Evolutionary conservation across 805 yeast species (phyloP).

Genomic region (Yarrowia alimentaria): DNA sequence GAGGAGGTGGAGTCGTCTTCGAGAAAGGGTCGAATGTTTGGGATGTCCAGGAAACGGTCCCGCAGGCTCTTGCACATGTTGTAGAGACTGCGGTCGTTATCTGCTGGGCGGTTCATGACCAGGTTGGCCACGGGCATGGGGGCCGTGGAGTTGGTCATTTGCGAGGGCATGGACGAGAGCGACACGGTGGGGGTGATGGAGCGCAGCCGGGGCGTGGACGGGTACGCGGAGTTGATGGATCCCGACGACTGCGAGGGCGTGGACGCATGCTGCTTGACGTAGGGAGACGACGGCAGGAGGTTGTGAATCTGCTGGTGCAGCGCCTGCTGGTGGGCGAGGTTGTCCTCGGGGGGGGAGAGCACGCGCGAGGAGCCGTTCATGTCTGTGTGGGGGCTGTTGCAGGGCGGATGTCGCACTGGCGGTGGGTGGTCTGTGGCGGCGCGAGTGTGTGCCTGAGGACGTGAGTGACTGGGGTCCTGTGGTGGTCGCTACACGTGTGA

Average conservation of each 20-base stretch:
- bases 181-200: slow-evolving; percentile 23
- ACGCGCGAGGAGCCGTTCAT: slow-evolving; percentile 12
- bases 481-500: not conserved
- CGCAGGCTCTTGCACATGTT: slow-evolving; percentile 61
- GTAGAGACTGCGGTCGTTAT: slow-evolving; percentile 56
- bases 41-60: slow-evolving; percentile 54
- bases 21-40: slow-evolving; percentile 68
- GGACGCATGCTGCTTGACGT: not conserved
- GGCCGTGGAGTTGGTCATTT: not conserved
- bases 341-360: slow-evolving; percentile 15
- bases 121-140: slow-evolving; percentile 26
- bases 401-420: no score
- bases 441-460: no score
- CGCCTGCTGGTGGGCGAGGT: slow-evolving; percentile 8
- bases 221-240: slow-evolving; percentile 1
- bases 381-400: not conserved
- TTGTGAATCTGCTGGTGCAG: slow-evolving; percentile 18
- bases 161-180: slow-evolving; percentile 10
- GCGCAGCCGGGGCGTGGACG: slow-evolving; percentile 14
- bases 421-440: no score
- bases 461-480: not conserved
- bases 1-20: slow-evolving; percentile 39
- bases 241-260: not conserved
- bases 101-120: slow-evolving; percentile 26
- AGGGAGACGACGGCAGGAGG: slow-evolving; percentile 10